Base-by-base conservation (phyloP, 768 basidiomycete species). In the Lactarius sp. region DNA sequence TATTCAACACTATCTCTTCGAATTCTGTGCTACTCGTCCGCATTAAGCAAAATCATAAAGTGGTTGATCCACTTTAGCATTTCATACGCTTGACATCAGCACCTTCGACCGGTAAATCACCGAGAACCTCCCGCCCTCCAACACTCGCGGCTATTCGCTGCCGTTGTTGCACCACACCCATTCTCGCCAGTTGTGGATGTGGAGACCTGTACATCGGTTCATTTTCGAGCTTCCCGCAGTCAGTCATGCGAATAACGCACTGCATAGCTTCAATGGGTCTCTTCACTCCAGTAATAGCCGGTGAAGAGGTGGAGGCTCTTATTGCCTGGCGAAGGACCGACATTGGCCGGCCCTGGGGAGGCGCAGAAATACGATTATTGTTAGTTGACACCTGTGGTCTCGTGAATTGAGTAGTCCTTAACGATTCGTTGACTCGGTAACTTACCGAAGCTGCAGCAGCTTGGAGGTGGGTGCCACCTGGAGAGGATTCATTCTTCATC, bases 71-170 rank as follows among this genome's bases (percentile, higher is more conserved):
- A 20, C 2, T 49, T 58, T 20, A 68, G 14, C 59, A 66, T 49
- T 46, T 62, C 20, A 68, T 27, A 6, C 68, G 68, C n/a, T 68
- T 68, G 18, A 52, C 61, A 36, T 68, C 68, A 12, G 55, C 47
- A 16, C 59, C 47, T 22, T 53, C 62, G 6, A 61, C 22, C 8
- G 47, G 57, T 39, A 68, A 46, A 56, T 56, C 56, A 10, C 61
- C 36, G 16, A 68, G 56, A 22, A 61, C 59, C 22, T 60, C 49
- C 20, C 61, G 58, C 44, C 49, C 42, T 20, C 56, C 60, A 34
- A 22, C 20, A 60, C 14, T 46, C 37, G 33, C 37, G 14, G 52
- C 6, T 12, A 52, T 46, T 27, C 50, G 54, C 20, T 56, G 52
- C 31, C 61, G 61, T 39, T 66, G 65, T 36, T 60, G 65, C 12